A percentile compares a stretch with the other conserved stretches of the same genome.
Evolutionary conservation across 2,329 filamentous ascomycete species (phyloP).

Genomic region (Pyrenophora graminea): DNA sequence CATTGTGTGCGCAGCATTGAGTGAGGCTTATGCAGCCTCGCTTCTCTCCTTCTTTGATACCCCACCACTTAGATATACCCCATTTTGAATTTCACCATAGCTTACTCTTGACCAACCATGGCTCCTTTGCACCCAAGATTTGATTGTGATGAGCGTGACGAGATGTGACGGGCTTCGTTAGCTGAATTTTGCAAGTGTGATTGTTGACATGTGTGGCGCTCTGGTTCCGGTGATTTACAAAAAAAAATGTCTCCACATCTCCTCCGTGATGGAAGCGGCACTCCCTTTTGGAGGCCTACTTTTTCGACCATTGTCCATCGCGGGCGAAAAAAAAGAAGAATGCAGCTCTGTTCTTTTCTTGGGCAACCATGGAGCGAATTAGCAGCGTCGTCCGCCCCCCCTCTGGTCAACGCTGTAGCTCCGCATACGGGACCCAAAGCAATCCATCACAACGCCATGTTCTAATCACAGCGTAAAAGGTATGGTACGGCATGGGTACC

Average conservation of each 20-base stretch:
- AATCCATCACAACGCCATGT: slow-evolving; percentile 2
- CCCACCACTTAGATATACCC: slow-evolving; percentile 18
- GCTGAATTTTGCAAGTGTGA: slow-evolving; percentile 14
- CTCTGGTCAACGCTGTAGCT: background rate
- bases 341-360: too few species aligned
- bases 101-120: slow-evolving; percentile 5
- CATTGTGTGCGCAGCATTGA: slow-evolving; percentile 24
- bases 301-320: too few species aligned
- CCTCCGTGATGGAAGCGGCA: too few species aligned
- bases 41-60: slow-evolving; percentile 41
- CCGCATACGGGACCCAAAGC: background rate
- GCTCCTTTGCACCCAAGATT: background rate
- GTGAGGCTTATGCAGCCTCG: slow-evolving; percentile 25
- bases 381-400: background rate
- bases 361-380: too few species aligned
- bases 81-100: background rate
- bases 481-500: background rate
- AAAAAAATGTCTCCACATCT: background rate
- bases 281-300: too few species aligned
- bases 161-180: slow-evolving; percentile 19
- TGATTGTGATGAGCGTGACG: background rate
- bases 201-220: slow-evolving; percentile 31
- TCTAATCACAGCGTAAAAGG: slow-evolving; percentile 10
- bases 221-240: slow-evolving; percentile 12
- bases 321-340: too few species aligned